These are phyloP conservation scores for Hanseniaspora nectarophila DNA, from an alignment of 805 yeast species.

Conservation along the genomic window DNA sequence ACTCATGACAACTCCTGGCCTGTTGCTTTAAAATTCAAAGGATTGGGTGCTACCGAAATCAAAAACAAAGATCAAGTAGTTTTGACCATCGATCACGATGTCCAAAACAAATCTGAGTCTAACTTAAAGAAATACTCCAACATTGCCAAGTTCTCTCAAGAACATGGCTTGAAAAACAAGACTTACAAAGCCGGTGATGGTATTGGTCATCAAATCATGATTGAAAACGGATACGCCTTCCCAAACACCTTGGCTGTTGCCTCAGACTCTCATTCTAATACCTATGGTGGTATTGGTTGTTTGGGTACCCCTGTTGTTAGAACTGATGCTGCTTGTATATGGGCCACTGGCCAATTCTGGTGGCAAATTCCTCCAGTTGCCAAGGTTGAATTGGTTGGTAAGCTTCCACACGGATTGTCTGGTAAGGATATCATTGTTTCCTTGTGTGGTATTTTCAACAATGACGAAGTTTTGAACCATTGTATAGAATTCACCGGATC, in stretches of 20 bases:
- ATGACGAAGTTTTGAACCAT: conserved; percentile 85
- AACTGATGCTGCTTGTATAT: conserved; percentile 96
- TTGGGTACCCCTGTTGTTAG: conserved; percentile 96
- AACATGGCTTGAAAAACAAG: conserved; percentile 78
- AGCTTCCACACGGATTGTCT: conserved; percentile 72
- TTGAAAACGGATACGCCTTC: conserved; percentile 96
- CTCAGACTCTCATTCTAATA: conserved; percentile 93
- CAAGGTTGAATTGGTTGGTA: conserved; percentile 71
- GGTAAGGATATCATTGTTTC: conserved; percentile 97
- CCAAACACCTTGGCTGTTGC: conserved; percentile 91
- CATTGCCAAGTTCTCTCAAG: conserved; percentile 77
- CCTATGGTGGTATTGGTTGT: conserved; percentile 93
- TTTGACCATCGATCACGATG: conserved; percentile 94
- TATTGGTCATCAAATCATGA: conserved; percentile 98
- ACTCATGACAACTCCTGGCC: conserved; percentile 99
- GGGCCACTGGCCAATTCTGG: conserved; percentile 99
- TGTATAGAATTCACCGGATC: conserved; percentile 88
- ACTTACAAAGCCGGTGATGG: conserved; percentile 95
- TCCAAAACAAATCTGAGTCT: conserved; percentile 82
- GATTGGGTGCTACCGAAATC: conserved; percentile 77
- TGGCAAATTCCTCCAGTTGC: conserved; percentile 99
- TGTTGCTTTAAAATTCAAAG: conserved; percentile 90
- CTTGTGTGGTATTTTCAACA: conserved; percentile 82
- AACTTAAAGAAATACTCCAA: conserved; percentile 78
- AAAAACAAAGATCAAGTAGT: conserved; percentile 84